Evolutionary conservation across 164 flowering plant species (phyloP).

Genomic region (grape (Vitis vinifera)): ASM3070453v1 NC_081818.1:27328501-27329000

Average conservation of each 20-base stretch:
- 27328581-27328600: neutral
- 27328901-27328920: neutral
- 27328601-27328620: slow-evolving; percentile 2
- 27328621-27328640: slow-evolving; percentile 10
- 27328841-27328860: neutral
- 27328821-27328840: neutral
- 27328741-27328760: neutral
- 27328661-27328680: slow-evolving; percentile 3
- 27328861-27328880: no score
- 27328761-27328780: slow-evolving; percentile 7
- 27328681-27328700: slow-evolving; percentile 3
- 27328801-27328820: slow-evolving; percentile 8
- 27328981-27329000: slow-evolving; percentile 13
- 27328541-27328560: neutral
- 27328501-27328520: neutral
- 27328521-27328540: neutral
- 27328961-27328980: neutral
- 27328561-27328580: slow-evolving; percentile 13
- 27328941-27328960: slow-evolving; percentile 3
- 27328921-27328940: neutral
- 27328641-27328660: slow-evolving; percentile 5
- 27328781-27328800: slow-evolving; percentile 5
- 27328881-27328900: neutral
- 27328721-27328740: neutral
- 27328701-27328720: slow-evolving; percentile 6